A percentile compares a stretch with the other conserved stretches of the same genome.
Conservation (phyloP, 371 early-diverging fungal species). For the Haplosporangium sp. region DNA sequence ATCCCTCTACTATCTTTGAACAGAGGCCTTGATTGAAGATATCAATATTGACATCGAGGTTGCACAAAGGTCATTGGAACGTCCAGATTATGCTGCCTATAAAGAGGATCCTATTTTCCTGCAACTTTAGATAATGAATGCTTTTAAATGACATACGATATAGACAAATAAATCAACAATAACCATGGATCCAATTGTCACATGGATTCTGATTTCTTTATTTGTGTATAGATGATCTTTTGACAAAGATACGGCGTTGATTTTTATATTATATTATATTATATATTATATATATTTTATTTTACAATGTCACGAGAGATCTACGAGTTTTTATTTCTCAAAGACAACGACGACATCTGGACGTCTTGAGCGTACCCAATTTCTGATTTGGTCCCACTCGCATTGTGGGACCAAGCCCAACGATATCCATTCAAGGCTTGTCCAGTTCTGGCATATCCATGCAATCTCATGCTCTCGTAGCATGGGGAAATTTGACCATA, state of each 20-base stretch:
- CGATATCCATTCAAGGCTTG: slow-evolving; percentile 23
- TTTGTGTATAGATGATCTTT: too few relatives aligned
- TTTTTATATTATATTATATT: too few relatives aligned
- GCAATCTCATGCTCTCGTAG: slow-evolving; percentile 24
- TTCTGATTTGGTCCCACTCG: slow-evolving; percentile 28
- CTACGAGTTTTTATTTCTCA: slow-evolving; percentile 12
- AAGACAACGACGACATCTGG: slow-evolving; percentile 26
- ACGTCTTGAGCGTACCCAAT: slow-evolving; percentile 17
- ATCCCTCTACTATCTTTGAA: background rate
- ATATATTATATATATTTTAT: too few relatives aligned
- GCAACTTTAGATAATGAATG: slow-evolving; percentile 11
- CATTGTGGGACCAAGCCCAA: slow-evolving; percentile 21
- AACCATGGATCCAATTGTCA: slow-evolving; percentile 1
- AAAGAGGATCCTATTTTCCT: slow-evolving; percentile 46
- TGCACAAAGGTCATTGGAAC: slow-evolving; percentile 75
- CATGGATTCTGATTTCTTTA: too few relatives aligned
- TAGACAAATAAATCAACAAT: background rate
- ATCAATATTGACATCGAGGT: slow-evolving; percentile 91
- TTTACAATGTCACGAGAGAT: too few relatives aligned
- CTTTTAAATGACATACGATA: background rate
- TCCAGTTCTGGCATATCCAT: slow-evolving; percentile 38
- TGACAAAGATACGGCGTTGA: too few relatives aligned
- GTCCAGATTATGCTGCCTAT: slow-evolving; percentile 62
- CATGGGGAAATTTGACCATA: slow-evolving; percentile 32
- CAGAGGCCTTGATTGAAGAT: slow-evolving; percentile 92